A percentile compares a stretch with the other conserved stretches of the same genome.
These are phyloP conservation scores for Apiotrichum gracile DNA, from an alignment of 1,284 basidiomycete species.

Conservation along the genomic window DNA sequence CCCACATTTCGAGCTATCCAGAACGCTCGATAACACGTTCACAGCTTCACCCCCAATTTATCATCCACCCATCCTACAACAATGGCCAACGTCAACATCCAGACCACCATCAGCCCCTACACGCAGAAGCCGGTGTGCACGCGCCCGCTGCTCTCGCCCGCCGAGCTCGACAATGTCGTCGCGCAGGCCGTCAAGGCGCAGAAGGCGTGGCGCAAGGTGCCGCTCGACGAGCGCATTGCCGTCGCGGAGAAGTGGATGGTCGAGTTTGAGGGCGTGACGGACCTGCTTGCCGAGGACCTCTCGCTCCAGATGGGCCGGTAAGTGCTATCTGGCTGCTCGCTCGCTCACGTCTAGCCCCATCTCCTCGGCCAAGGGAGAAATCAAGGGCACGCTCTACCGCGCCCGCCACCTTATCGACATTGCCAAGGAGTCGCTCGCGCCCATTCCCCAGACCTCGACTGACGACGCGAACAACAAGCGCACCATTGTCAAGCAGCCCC, in stretches of 20 bases:
- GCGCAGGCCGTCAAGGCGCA: slow-evolving; percentile 60
- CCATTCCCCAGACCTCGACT: slow-evolving; percentile 65
- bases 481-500: slow-evolving; percentile 71
- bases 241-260: slow-evolving; percentile 74
- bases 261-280: slow-evolving; percentile 64
- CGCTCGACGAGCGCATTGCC: slow-evolving; percentile 64
- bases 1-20: no score
- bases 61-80: neutral
- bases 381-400: slow-evolving; percentile 72
- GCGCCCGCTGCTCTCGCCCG: slow-evolving; percentile 42
- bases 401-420: slow-evolving; percentile 80
- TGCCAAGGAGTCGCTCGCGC: slow-evolving; percentile 68
- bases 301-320: slow-evolving; percentile 73
- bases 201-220: slow-evolving; percentile 62
- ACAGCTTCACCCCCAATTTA: neutral
- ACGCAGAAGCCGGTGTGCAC: slow-evolving; percentile 48
- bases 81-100: slow-evolving; percentile 39
- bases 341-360: slow-evolving; percentile 57
- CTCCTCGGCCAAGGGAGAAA: slow-evolving; percentile 68
- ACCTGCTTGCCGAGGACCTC: slow-evolving; percentile 68
- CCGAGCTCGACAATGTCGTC: slow-evolving; percentile 59
- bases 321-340: slow-evolving; percentile 20
- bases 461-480: slow-evolving; percentile 76
- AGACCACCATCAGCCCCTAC: slow-evolving; percentile 52
- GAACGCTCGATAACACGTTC: neutral